phyloP scores from a whole-genome alignment of 768 basidiomycete genomes.

The Arthromyces matolae region DNA sequence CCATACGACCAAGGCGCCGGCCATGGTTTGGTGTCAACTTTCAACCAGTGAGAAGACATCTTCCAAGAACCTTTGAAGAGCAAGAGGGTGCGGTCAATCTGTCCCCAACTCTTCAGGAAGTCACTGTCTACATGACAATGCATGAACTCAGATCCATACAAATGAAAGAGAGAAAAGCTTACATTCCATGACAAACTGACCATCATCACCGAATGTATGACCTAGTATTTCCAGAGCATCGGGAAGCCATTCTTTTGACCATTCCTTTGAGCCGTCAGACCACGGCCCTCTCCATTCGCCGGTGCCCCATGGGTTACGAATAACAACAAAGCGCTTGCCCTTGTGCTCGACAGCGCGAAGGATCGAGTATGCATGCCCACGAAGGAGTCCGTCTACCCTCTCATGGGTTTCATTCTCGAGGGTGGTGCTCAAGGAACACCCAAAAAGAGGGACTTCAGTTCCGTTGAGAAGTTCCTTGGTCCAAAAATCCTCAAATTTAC shows the following conservation, averaged over 20 bases:
- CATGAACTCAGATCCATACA: too few relatives aligned
- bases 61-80: slow-evolving; percentile 38
- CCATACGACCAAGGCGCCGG: slow-evolving; percentile 36
- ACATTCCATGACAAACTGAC: slow-evolving; percentile 58
- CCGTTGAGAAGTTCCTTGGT: slow-evolving; percentile 43
- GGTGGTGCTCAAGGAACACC: slow-evolving; percentile 36
- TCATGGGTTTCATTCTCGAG: slow-evolving; percentile 23
- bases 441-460: slow-evolving; percentile 48
- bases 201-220: slow-evolving; percentile 49
- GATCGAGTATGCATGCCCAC: slow-evolving; percentile 48
- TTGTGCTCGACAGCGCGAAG: slow-evolving; percentile 42
- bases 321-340: slow-evolving; percentile 48
- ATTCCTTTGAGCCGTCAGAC: slow-evolving; percentile 56
- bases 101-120: slow-evolving; percentile 35
- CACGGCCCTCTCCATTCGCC: slow-evolving; percentile 50
- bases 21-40: slow-evolving; percentile 24
- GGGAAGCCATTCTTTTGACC: slow-evolving; percentile 50
- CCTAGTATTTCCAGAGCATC: slow-evolving; percentile 35
- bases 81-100: slow-evolving; percentile 34
- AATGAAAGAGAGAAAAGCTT: slow-evolving; percentile 7
- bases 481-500: slow-evolving; percentile 50
- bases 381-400: slow-evolving; percentile 35
- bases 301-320: slow-evolving; percentile 53
- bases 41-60: slow-evolving; percentile 39
- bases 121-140: slow-evolving; percentile 27